Percentiles rank a stretch among this genome's conserved stretches.
phyloP scores from a whole-genome alignment of 495 filamentous ascomycete genomes.

The Cudoniella acicularis region DNA sequence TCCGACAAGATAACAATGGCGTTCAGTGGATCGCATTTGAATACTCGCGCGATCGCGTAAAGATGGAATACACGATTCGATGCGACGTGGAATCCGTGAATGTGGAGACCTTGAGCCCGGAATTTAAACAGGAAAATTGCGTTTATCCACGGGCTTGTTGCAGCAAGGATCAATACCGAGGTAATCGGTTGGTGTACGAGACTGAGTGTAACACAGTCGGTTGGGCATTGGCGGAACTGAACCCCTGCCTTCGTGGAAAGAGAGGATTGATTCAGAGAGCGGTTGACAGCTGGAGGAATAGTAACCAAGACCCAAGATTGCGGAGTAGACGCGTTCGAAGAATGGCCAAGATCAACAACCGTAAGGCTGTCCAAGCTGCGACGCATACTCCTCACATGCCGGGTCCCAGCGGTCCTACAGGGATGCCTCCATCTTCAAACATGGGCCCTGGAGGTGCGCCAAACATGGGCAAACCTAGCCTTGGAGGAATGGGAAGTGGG shows the following conservation, averaged over 20 bases:
- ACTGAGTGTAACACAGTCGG: constrained; percentile 98
- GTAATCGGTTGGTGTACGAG: constrained; percentile 92
- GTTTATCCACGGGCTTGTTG: constrained; percentile 96
- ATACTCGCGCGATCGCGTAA: constrained; percentile 94
- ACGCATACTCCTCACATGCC: constrained; percentile 42
- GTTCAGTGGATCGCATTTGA: constrained; percentile 99
- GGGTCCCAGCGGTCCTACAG: constrained; percentile 47
- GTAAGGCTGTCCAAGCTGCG: constrained; percentile 55
- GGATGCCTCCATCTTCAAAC: constrained; percentile 45
- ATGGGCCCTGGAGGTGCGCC: constrained; percentile 45
- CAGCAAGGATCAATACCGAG: constrained; percentile 90
- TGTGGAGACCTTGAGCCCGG: constrained; percentile 74
- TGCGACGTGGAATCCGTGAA: constrained; percentile 97
- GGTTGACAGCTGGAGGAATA: constrained; percentile 98
- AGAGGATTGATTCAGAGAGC: constrained; percentile 93
- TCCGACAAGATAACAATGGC: constrained; percentile 91
- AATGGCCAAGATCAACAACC: constrained; percentile 90
- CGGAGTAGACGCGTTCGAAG: constrained; percentile 87
- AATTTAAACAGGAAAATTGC: constrained; percentile 97
- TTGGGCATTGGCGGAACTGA: constrained; percentile 92
- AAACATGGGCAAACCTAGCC: constrained; percentile 51
- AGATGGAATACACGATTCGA: constrained; percentile 99
- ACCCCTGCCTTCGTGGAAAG: constrained; percentile 86
- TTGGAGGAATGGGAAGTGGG: constrained; percentile 59
- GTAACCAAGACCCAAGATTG: constrained; percentile 90